Percentiles rank a stretch among this genome's conserved stretches.
Evolutionary conservation across 352 stramenopile species (phyloP).

Genomic region (Achlya hypogyna): DNA sequence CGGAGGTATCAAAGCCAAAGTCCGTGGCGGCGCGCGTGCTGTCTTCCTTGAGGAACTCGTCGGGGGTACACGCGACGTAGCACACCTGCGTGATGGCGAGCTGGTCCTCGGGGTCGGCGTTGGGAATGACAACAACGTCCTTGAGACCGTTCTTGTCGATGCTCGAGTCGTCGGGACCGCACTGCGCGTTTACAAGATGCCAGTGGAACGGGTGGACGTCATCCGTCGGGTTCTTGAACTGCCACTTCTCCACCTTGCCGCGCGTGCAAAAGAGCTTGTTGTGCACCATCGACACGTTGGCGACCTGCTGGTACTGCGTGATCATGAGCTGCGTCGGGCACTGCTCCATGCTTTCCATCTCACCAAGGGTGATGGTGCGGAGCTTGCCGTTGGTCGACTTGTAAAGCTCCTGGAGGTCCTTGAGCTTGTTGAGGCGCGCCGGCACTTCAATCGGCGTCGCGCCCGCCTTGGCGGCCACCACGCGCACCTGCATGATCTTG

Average conservation of each 20-base stretch:
- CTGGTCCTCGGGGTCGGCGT: conserved; percentile 31
- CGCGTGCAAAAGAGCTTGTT: conserved; percentile 47
- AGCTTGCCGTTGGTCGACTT: conserved; percentile 41
- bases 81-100: conserved; percentile 52
- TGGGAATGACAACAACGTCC: conserved; percentile 68
- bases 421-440: conserved; percentile 30
- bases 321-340: conserved; percentile 43
- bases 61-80: conserved; percentile 62
- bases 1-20: conserved; percentile 50
- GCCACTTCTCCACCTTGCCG: conserved; percentile 67
- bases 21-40: conserved; percentile 37
- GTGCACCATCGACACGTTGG: conserved; percentile 43
- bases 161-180: conserved; percentile 47
- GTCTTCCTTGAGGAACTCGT: conserved; percentile 53
- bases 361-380: conserved; percentile 39
- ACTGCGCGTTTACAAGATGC: conserved; percentile 68
- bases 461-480: conserved; percentile 28
- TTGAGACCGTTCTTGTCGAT: conserved; percentile 59
- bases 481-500: conserved; percentile 44
- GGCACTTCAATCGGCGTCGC: conserved; percentile 35
- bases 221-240: conserved; percentile 70
- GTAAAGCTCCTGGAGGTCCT: conserved; percentile 45
- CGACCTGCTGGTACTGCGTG: conserved; percentile 36
- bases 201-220: conserved; percentile 71
- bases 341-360: conserved; percentile 36